phyloP scores from a whole-genome alignment of 805 yeast species.

The Komagataella pseudopastoris region DNA sequence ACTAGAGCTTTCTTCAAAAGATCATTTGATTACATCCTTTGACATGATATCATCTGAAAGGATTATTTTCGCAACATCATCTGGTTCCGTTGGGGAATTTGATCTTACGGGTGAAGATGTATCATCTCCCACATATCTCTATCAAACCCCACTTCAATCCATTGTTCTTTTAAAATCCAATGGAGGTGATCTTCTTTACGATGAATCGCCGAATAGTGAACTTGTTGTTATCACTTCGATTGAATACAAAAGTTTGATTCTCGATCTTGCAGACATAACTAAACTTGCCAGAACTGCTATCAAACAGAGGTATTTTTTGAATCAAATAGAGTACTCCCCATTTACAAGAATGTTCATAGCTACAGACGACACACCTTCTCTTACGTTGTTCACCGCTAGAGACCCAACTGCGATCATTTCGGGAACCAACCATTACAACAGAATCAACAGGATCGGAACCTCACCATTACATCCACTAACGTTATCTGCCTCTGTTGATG shows the following conservation, averaged over 20 bases:
- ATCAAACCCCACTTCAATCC: neutral
- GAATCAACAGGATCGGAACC: neutral
- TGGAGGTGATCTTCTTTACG: neutral
- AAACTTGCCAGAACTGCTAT: neutral
- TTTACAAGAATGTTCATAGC: neutral
- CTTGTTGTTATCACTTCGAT: neutral
- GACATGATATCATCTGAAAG: neutral
- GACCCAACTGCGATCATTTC: neutral
- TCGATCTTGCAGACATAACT: neutral
- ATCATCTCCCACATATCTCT: neutral
- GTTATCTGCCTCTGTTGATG: neutral
- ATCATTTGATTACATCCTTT: neutral
- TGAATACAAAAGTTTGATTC: neutral
- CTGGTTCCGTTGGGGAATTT: neutral
- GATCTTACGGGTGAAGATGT: neutral
- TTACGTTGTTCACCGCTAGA: neutral
- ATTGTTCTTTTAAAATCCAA: neutral
- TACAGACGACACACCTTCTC: neutral
- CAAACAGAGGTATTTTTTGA: neutral
- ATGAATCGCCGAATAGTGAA: neutral
- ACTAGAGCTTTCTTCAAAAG: neutral
- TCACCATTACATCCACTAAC: neutral
- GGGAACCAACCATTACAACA: neutral
- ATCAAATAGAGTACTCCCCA: neutral
- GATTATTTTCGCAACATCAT: neutral